Evolutionary conservation across 768 basidiomycete species (phyloP).

Genomic region (Plicaturopsis crispa): DNA sequence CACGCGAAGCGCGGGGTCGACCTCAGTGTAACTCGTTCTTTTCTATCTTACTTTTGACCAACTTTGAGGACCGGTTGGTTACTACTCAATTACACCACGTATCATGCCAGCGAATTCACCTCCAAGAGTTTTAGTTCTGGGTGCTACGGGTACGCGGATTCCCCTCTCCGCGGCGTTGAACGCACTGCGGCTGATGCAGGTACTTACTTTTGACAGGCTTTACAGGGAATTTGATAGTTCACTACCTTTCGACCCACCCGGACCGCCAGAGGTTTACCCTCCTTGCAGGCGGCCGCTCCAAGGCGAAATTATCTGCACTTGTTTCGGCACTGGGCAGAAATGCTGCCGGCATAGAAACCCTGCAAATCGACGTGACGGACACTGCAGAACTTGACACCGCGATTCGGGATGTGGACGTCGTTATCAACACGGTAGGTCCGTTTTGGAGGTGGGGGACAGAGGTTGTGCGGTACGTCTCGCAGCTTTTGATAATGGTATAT

Average conservation of each 20-base stretch:
- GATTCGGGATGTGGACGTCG: slow-evolving; percentile 52
- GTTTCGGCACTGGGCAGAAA: slow-evolving; percentile 38
- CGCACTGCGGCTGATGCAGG: background rate
- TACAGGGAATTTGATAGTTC: slow-evolving; percentile 61
- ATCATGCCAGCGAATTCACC: too few relatives aligned
- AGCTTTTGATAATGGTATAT: background rate
- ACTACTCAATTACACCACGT: too few relatives aligned
- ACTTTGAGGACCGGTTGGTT: too few relatives aligned
- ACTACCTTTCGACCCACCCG: slow-evolving; percentile 61
- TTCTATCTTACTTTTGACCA: too few relatives aligned
- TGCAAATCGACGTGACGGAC: slow-evolving; percentile 58
- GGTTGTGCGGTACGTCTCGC: slow-evolving; percentile 49
- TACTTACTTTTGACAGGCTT: slow-evolving; percentile 33
- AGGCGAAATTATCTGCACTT: slow-evolving; percentile 48
- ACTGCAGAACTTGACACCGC: slow-evolving; percentile 43
- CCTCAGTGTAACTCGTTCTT: too few relatives aligned
- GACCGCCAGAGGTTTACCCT: slow-evolving; percentile 54
- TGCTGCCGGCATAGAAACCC: slow-evolving; percentile 33
- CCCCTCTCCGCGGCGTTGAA: too few relatives aligned
- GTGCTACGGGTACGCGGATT: slow-evolving; percentile 53
- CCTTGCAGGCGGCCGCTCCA: slow-evolving; percentile 63
- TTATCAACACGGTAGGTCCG: slow-evolving; percentile 75
- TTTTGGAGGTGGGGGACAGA: slow-evolving; percentile 67
- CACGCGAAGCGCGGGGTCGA: too few relatives aligned
- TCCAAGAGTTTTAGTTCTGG: slow-evolving; percentile 65